Percentiles rank a stretch among this genome's conserved stretches.
These are phyloP conservation scores for Lachancea sp. DNA, from an alignment of 805 yeast species.

Conservation along the genomic window DNA sequence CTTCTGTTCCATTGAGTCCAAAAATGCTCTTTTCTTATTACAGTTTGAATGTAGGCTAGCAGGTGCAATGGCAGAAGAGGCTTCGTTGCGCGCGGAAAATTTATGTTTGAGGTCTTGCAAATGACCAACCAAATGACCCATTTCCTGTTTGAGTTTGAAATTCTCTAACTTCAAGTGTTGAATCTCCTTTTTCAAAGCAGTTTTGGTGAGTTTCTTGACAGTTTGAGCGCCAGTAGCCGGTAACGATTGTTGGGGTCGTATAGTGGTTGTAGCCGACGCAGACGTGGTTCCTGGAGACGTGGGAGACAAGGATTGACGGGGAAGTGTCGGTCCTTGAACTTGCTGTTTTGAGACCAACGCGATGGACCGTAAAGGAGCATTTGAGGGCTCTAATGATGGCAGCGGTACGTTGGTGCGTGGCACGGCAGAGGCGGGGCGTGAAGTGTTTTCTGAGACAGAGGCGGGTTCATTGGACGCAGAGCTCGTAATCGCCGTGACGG, in stretches of 20 bases:
- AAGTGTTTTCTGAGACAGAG: background rate
- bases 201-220: conserved; percentile 11
- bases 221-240: background rate
- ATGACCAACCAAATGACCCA: conserved; percentile 20
- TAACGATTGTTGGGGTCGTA: background rate
- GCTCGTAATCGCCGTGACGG: background rate
- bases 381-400: no score
- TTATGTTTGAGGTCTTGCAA: conserved; percentile 22
- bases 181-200: conserved; percentile 21
- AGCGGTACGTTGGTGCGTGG: no score
- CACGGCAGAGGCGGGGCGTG: background rate
- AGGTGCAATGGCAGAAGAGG: background rate
- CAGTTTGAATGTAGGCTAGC: background rate
- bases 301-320: no score
- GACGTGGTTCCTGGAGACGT: background rate
- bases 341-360: no score
- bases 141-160: conserved; percentile 21
- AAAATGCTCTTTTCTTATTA: conserved; percentile 6
- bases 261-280: background rate
- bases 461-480: background rate
- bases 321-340: no score
- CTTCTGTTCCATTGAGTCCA: conserved; percentile 1
- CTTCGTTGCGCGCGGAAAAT: conserved; percentile 1
- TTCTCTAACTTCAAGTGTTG: conserved; percentile 21
- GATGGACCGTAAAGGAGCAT: no score